phyloP scores from a whole-genome alignment of 306 rosid species.

The Vigna unguiculata region DNA sequence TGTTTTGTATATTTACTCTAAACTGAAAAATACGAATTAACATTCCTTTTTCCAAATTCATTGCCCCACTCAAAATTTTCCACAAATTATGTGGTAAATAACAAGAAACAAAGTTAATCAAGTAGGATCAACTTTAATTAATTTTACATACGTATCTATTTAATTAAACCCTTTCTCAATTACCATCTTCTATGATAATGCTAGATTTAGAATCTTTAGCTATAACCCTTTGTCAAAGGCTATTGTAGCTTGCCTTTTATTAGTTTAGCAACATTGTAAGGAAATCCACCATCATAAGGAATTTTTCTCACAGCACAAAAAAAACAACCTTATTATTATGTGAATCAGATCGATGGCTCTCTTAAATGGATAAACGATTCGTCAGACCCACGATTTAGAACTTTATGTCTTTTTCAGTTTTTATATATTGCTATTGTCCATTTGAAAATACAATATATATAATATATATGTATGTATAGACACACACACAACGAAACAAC shows the following conservation, averaged over 20 bases:
- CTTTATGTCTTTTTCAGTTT: slow-evolving; percentile 74
- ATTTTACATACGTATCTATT: not conserved
- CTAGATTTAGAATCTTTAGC: slow-evolving; percentile 43
- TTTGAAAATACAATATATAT: slow-evolving; percentile 25
- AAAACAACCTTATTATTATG: slow-evolving; percentile 16
- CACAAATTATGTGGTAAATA: not conserved
- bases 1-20: slow-evolving; percentile 16
- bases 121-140: not conserved
- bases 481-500: slow-evolving; percentile 18
- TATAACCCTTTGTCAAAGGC: slow-evolving; percentile 58
- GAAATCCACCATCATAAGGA: slow-evolving; percentile 54
- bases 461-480: not conserved
- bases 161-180: slow-evolving; percentile 16
- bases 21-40: slow-evolving; percentile 17
- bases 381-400: slow-evolving; percentile 48
- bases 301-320: slow-evolving; percentile 44
- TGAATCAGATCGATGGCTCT: slow-evolving; percentile 47
- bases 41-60: slow-evolving; percentile 21
- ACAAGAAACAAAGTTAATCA: not conserved
- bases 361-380: slow-evolving; percentile 49
- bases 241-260: slow-evolving; percentile 47
- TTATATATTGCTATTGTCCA: slow-evolving; percentile 6
- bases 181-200: slow-evolving; percentile 36
- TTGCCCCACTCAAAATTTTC: slow-evolving; percentile 26
- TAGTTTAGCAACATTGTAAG: slow-evolving; percentile 40